Evolutionary conservation across 2,329 filamentous ascomycete species (phyloP), one percentile per base, ranked within the genome.

Genomic region (Aspergillus awamori): DNA sequence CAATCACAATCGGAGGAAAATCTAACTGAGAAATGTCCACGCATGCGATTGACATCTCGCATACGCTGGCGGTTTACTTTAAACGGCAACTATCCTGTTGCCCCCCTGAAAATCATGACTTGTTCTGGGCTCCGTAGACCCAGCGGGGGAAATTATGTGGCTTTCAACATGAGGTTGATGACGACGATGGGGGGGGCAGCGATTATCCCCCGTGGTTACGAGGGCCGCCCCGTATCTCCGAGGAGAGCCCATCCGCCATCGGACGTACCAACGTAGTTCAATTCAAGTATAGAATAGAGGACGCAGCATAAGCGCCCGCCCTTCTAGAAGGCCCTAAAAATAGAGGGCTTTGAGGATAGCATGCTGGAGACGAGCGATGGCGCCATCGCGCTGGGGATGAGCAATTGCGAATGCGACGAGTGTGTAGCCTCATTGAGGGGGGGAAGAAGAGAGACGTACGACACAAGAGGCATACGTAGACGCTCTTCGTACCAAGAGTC

Each of bases 61-160:
- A 28, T 17, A 30, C 30, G 20, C 30, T 22, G 51, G 30, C 15
- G 51, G 20, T 48, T 39, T 47, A 36, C 45, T 30, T 30, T 17
- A 48, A 48, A 20, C 10, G 15, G n/a, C 15, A 22, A 17, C 47
- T n/a, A 24, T 30, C 13, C 20, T 36, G 30, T 26, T 36, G 33
- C 41, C 15, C 65, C 66, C 67, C 67, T 69, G 67, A 69, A 67
- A 64, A 69, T 69, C 66, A 64, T 67, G 60, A 26, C 60, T 66
- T 53, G 43, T 58, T 59, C 51, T 30, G 56, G 57, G 56, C 39
- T 30, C 56, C 26, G 56, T 43, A 39, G 53, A 33, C 51, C 33
- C 47, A 26, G n/a, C 43, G 41, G 36, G 28, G 51, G 39, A 49
- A n/a, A 39, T 55, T 51, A 55, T 55, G 53, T 55, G 53, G 53